Evolutionary conservation across 768 basidiomycete species (phyloP).

Genomic region (Termitomyces sp.): DNA sequence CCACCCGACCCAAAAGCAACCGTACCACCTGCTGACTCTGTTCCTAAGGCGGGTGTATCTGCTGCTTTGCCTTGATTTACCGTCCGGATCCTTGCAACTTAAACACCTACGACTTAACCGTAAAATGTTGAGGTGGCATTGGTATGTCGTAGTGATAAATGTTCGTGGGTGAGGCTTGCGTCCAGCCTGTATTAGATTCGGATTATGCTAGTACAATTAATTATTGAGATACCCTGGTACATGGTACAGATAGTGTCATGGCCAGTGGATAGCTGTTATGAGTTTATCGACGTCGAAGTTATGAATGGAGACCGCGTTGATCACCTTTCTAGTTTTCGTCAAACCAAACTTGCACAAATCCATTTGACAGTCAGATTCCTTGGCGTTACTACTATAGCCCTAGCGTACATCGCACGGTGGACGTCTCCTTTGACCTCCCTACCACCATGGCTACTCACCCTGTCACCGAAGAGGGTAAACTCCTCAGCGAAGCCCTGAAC

Average conservation of each 20-base stretch:
- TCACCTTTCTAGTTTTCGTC: not conserved
- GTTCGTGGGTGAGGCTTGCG: too few species aligned
- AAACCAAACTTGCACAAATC: slow-evolving; percentile 3
- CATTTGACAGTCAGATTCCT: not conserved
- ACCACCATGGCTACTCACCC: slow-evolving; percentile 26
- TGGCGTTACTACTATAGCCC: not conserved
- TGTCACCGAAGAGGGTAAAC: slow-evolving; percentile 71
- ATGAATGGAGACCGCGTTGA: not conserved
- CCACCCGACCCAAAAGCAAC: not conserved
- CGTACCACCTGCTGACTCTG: slow-evolving; percentile 3
- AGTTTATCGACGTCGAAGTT: not conserved
- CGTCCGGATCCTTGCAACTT: not conserved
- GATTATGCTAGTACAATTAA: not conserved
- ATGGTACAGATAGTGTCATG: not conserved
- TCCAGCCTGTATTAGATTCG: too few species aligned
- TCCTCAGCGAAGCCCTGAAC: slow-evolving; percentile 78
- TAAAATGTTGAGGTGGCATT: not conserved
- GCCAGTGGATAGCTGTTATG: too few species aligned
- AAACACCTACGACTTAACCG: slow-evolving; percentile 3
- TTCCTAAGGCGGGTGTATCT: slow-evolving; percentile 18
- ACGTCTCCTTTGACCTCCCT: slow-evolving; percentile 2
- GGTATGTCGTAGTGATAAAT: not conserved
- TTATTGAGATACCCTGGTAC: not conserved
- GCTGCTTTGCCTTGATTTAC: slow-evolving; percentile 18
- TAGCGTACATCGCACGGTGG: slow-evolving; percentile 5